Conservation (phyloP, 1,284 basidiomycete species). For the Apiotrichum brassicae region DNA sequence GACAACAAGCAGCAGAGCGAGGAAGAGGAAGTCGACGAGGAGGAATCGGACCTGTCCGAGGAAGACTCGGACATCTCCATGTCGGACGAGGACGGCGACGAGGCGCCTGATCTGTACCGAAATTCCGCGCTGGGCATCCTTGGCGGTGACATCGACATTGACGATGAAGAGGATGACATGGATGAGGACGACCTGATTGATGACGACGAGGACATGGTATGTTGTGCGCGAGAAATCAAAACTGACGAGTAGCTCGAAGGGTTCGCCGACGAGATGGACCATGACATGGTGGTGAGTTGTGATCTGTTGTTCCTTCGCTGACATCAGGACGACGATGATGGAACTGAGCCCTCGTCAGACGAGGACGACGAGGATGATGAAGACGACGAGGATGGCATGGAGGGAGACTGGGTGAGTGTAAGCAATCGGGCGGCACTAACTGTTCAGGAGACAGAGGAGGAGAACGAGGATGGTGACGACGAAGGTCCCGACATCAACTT, state of each 20-base stretch:
- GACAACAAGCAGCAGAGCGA: conserved; percentile 59
- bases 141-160: conserved; percentile 54
- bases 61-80: conserved; percentile 59
- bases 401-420: conserved; percentile 31
- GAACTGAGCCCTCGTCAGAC: conserved; percentile 44
- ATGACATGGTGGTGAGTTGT: conserved; percentile 23
- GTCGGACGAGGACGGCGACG: conserved; percentile 58
- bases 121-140: conserved; percentile 95
- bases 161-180: conserved; percentile 66
- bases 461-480: conserved; percentile 34
- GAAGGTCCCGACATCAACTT: conserved; percentile 18
- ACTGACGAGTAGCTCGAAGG: conserved; percentile 23
- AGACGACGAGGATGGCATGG: conserved; percentile 28
- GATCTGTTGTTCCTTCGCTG: conserved; percentile 1
- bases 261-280: conserved; percentile 30
- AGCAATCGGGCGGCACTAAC: neutral
- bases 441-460: conserved; percentile 24
- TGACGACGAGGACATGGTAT: conserved; percentile 55
- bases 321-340: conserved; percentile 55
- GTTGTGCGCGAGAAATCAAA: rapidly evolving
- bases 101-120: conserved; percentile 78
- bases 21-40: conserved; percentile 45
- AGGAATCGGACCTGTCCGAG: conserved; percentile 32
- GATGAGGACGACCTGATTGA: conserved; percentile 74
- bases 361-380: conserved; percentile 48